Conservation (phyloP, 345 rosid genomes). For the Salix arbutifolia region DNA sequence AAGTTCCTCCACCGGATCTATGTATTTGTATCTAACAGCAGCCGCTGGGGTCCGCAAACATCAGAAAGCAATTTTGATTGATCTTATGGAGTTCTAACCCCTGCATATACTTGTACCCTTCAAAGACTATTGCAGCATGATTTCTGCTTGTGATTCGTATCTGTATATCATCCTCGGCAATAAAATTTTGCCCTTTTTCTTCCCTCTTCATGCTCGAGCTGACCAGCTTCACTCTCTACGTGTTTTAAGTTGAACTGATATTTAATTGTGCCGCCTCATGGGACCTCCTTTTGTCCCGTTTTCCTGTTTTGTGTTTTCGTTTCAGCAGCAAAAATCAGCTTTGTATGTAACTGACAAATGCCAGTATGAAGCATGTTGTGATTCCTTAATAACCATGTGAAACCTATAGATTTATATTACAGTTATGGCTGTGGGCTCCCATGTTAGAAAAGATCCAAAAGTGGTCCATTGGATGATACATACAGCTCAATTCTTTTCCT, state of each 20-base stretch:
- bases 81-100: constrained; percentile 28
- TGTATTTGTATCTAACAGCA: constrained; percentile 29
- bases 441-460: background rate
- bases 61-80: constrained; percentile 47
- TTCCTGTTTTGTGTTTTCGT: background rate
- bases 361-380: background rate
- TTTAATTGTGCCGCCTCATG: background rate
- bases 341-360: too few relatives aligned
- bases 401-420: background rate
- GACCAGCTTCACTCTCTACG: background rate
- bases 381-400: background rate
- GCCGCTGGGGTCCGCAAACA: constrained; percentile 5
- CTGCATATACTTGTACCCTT: background rate
- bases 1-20: background rate
- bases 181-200: background rate
- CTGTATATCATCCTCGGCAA: constrained; percentile 23
- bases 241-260: background rate
- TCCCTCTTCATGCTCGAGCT: background rate
- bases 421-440: background rate
- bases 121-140: background rate
- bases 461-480: background rate
- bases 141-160: constrained; percentile 5
- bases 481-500: too few relatives aligned
- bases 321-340: background rate
- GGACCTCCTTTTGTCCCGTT: background rate